Base-by-base conservation (phyloP, 805 yeast genomes). In the Yarrowia hollandica region DNA sequence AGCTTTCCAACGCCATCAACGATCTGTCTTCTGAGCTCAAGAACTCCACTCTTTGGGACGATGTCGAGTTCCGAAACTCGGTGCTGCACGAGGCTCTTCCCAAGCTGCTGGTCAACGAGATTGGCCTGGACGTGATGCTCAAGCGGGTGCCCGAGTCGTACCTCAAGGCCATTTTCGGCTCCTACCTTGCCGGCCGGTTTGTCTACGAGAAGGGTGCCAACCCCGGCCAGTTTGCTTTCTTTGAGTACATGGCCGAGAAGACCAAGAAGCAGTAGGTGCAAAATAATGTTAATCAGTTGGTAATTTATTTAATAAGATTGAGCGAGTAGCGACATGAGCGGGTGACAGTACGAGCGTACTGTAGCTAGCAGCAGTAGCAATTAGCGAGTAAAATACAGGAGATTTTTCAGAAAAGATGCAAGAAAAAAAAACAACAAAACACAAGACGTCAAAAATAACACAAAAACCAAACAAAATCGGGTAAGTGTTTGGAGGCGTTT, bases 21-120 rank as follows among this genome's bases (percentile, higher is more conserved):
- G 83, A 86, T 65, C 79, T 91, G 65, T 88, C 85, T 54, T 96
- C 89, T 69, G 95, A 90, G 75, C 81, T 92, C 67, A 85, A 94
- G 33, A 79, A 82, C 46, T 85, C 94, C 21, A 82, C 82, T 66
- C 78, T 94, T 67, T 90, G 97, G 95, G 86, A 85, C 64, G 97
- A 94, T 70, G 73, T 75, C 9, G 77, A 73, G 54, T 85, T 94
- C 77, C 82, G 96, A 73, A 83, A 88, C 68, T 84, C 83, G 18
- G 86, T 92, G 16, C 79, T 94, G 65, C 68, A 78, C 21, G 86
- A 85, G 65, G 87, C 96, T 4, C 82, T 92, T 62, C 98, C 99
- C 55, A 75, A 79, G 46, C 74, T 86, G 64, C 81, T 92, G 65
- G 77, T 86, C 56, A 72, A 80, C 37, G 79, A 82, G 67, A 77